phyloP scores from a whole-genome alignment of 371 early-diverging fungal genomes.

The Fennellomyces sp. region DNA sequence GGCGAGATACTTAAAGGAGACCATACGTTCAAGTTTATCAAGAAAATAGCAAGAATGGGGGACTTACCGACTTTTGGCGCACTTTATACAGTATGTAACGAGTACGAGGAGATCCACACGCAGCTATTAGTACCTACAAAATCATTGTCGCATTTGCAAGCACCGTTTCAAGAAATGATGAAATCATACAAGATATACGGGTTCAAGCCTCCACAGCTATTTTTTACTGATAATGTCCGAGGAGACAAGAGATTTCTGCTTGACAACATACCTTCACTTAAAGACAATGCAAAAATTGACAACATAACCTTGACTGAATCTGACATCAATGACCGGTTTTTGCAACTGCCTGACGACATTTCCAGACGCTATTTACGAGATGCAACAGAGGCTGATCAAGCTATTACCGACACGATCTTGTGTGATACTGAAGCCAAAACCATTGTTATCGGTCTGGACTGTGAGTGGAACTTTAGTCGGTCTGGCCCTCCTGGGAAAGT shows the following conservation, averaged over 20 bases:
- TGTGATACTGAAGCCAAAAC: neutral
- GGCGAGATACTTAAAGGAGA: neutral
- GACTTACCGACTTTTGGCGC: no score
- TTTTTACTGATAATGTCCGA: no score
- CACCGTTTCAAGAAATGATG: neutral
- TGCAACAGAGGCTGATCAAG: neutral
- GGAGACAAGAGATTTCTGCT: no score
- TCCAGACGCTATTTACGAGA: neutral
- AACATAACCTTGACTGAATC: neutral
- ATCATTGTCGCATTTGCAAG: no score
- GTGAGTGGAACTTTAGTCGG: neutral
- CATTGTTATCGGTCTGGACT: neutral
- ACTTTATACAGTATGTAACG: no score
- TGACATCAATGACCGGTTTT: neutral
- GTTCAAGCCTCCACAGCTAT: no score
- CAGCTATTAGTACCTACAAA: no score
- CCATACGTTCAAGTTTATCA: neutral
- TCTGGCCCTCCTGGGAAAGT: neutral
- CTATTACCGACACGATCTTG: neutral
- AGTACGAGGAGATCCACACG: no score
- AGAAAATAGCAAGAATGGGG: neutral
- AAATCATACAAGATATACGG: no score
- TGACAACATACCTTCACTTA: no score
- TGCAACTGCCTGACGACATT: neutral
- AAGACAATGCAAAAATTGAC: no score